phyloP scores from a whole-genome alignment of 208 protist species.

The Endotrypanum monterogeii region DNA sequence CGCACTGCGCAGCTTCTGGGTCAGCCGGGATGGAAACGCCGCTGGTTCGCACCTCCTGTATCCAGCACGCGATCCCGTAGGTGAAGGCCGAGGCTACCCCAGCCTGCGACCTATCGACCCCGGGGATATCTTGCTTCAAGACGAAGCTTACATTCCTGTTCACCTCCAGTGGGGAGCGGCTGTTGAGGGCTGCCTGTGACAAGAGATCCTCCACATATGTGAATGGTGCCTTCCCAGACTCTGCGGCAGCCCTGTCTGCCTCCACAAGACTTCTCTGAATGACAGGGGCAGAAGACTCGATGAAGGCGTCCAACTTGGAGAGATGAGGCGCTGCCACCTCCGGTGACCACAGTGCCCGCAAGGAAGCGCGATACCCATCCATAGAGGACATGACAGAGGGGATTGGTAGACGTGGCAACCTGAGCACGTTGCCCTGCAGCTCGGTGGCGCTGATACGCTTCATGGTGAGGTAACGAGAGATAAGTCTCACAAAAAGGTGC shows the following conservation, averaged over 20 bases:
- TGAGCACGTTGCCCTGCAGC: conserved; percentile 72
- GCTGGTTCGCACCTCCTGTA: conserved; percentile 36
- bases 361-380: conserved; percentile 58
- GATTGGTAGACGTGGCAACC: conserved; percentile 78
- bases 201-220: conserved; percentile 75
- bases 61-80: conserved; percentile 65
- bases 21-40: conserved; percentile 42
- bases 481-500: not conserved
- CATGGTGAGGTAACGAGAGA: conserved; percentile 31
- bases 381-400: conserved; percentile 58
- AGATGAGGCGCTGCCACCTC: conserved; percentile 63
- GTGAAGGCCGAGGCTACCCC: conserved; percentile 66
- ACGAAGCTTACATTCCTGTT: conserved; percentile 75
- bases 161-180: conserved; percentile 68
- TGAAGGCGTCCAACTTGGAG: conserved; percentile 68
- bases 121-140: conserved; percentile 45
- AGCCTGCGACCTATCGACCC: conserved; percentile 55
- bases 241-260: conserved; percentile 48
- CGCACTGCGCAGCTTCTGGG: conserved; percentile 36
- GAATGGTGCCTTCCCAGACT: conserved; percentile 48
- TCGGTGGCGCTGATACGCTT: conserved; percentile 60
- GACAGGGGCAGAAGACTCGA: conserved; percentile 41
- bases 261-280: conserved; percentile 77
- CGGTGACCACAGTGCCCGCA: conserved; percentile 60
- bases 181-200: conserved; percentile 48